Conservation (phyloP, 305 asterid species). For the Fraxinus floribunda region DNA sequence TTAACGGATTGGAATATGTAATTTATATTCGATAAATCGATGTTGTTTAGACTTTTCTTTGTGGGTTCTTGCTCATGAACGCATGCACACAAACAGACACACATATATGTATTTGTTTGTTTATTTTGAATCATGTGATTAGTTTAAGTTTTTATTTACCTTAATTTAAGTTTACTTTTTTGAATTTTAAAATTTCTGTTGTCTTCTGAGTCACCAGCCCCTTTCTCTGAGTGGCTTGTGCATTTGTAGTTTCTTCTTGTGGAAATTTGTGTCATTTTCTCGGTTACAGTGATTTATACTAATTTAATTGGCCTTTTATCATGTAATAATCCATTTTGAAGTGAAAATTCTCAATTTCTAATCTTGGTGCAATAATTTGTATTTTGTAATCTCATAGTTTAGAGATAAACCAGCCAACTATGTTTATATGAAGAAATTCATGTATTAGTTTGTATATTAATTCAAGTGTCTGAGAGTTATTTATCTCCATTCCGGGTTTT, state of each 20-base stretch:
- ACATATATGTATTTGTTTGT: conserved; percentile 3
- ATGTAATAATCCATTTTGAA: neutral
- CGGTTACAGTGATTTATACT: conserved; percentile 15
- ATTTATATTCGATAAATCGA: neutral
- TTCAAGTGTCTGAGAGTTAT: neutral
- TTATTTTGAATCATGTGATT: conserved; percentile 2
- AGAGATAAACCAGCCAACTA: neutral
- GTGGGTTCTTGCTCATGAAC: conserved; percentile 18
- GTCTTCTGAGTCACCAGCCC: conserved; percentile 7
- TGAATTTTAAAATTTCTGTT: conserved; percentile 10
- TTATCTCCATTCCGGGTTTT: neutral
- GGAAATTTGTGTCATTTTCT: neutral
- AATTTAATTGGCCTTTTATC: conserved; percentile 13
- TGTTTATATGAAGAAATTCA: neutral
- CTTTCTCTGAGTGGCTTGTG: conserved; percentile 8
- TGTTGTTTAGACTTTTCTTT: conserved; percentile 7
- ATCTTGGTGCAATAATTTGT: neutral
- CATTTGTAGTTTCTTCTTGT: neutral
- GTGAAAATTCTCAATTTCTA: neutral
- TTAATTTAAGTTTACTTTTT: conserved; percentile 13
- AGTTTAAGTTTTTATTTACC: conserved; percentile 3
- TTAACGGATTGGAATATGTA: neutral
- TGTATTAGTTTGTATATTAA: neutral
- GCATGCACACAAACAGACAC: neutral
- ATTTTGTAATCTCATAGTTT: conserved; percentile 6